These are phyloP conservation scores for Exophiala alcalophila DNA, from an alignment of 2,329 filamentous ascomycete species.

Conservation along the genomic window DNA sequence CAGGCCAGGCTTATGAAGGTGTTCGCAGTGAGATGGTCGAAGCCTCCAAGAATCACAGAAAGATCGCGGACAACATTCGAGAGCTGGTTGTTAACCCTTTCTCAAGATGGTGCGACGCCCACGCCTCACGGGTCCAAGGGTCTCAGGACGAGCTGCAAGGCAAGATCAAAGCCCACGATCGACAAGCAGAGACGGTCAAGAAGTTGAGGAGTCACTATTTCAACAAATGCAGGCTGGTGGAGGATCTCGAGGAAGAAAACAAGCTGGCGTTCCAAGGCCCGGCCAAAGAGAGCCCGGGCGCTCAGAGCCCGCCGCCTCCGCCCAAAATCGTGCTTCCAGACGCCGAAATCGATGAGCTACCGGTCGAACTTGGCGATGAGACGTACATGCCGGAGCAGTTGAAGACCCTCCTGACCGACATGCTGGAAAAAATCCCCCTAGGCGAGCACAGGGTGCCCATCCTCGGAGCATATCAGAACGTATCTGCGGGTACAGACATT, in stretches of 20 bases:
- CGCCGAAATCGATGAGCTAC: constrained; percentile 66
- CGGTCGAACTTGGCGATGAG: constrained; percentile 87
- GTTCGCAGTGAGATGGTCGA: constrained; percentile 90
- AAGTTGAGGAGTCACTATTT: constrained; percentile 96
- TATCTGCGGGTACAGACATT: constrained; percentile 85
- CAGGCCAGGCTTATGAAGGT: constrained; percentile 78
- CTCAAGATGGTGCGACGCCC: constrained; percentile 91
- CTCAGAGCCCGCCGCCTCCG: constrained; percentile 51
- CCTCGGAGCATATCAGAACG: constrained; percentile 90
- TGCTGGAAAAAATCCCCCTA: constrained; percentile 81
- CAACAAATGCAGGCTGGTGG: constrained; percentile 95
- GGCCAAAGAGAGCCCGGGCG: constrained; percentile 59
- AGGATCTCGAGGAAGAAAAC: constrained; percentile 97
- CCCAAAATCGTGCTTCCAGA: constrained; percentile 81
- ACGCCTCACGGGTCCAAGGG: constrained; percentile 84
- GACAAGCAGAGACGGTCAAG: constrained; percentile 83
- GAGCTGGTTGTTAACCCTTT: constrained; percentile 95
- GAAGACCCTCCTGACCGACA: constrained; percentile 83
- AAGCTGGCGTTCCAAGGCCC: constrained; percentile 96
- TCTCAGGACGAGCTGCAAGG: constrained; percentile 91
- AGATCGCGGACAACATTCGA: constrained; percentile 93
- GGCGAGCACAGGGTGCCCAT: constrained; percentile 94
- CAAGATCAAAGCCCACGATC: constrained; percentile 88
- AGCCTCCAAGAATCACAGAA: constrained; percentile 82
- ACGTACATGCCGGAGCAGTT: constrained; percentile 80